A percentile compares a stretch with the other conserved stretches of the same genome.
phyloP scores from a whole-genome alignment of 768 basidiomycete genomes.

The Mycena galericulata region DNA sequence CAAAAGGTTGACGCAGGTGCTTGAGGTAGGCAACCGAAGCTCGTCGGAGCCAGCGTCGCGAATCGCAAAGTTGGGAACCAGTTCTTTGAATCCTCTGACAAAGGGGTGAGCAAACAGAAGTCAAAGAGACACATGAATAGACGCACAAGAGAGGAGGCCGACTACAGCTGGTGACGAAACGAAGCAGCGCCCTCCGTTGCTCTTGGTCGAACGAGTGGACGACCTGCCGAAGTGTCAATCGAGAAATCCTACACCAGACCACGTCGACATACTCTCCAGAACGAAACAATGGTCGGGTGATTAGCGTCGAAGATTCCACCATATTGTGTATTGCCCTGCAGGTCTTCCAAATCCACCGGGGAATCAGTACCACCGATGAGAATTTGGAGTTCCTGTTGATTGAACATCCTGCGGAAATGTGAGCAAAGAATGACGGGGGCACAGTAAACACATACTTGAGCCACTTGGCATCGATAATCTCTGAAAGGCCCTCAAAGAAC shows the following conservation, averaged over 20 bases:
- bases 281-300: slow-evolving; percentile 77
- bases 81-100: slow-evolving; percentile 83
- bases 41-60: slow-evolving; percentile 84
- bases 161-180: slow-evolving; percentile 95
- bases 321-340: slow-evolving; percentile 81
- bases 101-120: slow-evolving; percentile 4
- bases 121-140: not conserved
- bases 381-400: slow-evolving; percentile 94
- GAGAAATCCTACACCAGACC: not conserved
- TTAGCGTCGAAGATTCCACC: slow-evolving; percentile 82
- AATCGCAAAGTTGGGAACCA: slow-evolving; percentile 90
- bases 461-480: slow-evolving; percentile 94
- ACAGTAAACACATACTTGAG: slow-evolving; percentile 60
- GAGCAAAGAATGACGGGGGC: not conserved
- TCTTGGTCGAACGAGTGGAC: slow-evolving; percentile 84
- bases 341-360: slow-evolving; percentile 86
- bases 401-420: slow-evolving; percentile 82
- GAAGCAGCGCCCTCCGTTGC: slow-evolving; percentile 79
- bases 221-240: slow-evolving; percentile 59
- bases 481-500: slow-evolving; percentile 93
- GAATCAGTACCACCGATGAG: slow-evolving; percentile 90
- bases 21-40: slow-evolving; percentile 76
- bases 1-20: slow-evolving; percentile 92
- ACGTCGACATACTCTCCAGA: slow-evolving; percentile 81
- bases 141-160: slow-evolving; percentile 87